Percentiles rank a stretch among this genome's conserved stretches.
Evolutionary conservation across 305 asterid genomes (phyloP).

Genomic region (Caryopteris hybrid): DNA sequence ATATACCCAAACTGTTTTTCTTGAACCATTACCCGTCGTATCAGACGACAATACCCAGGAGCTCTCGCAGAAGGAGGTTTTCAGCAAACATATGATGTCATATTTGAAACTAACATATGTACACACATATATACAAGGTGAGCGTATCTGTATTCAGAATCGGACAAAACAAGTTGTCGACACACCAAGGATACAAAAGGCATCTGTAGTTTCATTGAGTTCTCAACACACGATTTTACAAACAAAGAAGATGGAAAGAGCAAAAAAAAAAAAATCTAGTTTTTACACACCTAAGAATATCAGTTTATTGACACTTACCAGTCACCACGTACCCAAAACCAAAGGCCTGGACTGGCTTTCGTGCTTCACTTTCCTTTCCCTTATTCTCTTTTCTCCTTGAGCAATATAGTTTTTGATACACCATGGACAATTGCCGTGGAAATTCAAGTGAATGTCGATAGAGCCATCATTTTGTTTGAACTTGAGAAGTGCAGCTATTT

Average conservation of each 20-base stretch:
- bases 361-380: background rate
- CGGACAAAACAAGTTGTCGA: conserved; percentile 1
- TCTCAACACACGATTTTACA: conserved; percentile 9
- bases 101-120: too few species aligned
- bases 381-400: background rate
- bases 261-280: background rate
- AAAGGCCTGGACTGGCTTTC: conserved; percentile 73
- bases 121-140: too few species aligned
- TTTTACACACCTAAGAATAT: conserved; percentile 1
- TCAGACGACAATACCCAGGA: too few species aligned
- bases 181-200: background rate
- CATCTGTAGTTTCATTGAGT: background rate
- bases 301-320: conserved; percentile 48
- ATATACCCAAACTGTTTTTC: too few species aligned
- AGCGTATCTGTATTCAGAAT: too few species aligned
- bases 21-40: too few species aligned
- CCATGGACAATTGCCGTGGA: background rate
- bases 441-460: background rate
- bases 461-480: conserved; percentile 38
- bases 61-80: too few species aligned
- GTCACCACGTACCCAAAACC: conserved; percentile 53
- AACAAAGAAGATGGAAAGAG: background rate
- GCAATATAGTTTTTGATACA: conserved; percentile 7
- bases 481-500: conserved; percentile 43
- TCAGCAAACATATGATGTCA: too few species aligned